These are phyloP conservation scores for Colletotrichum truncatum DNA, from an alignment of 2,329 filamentous ascomycete species.

Conservation along the genomic window DNA sequence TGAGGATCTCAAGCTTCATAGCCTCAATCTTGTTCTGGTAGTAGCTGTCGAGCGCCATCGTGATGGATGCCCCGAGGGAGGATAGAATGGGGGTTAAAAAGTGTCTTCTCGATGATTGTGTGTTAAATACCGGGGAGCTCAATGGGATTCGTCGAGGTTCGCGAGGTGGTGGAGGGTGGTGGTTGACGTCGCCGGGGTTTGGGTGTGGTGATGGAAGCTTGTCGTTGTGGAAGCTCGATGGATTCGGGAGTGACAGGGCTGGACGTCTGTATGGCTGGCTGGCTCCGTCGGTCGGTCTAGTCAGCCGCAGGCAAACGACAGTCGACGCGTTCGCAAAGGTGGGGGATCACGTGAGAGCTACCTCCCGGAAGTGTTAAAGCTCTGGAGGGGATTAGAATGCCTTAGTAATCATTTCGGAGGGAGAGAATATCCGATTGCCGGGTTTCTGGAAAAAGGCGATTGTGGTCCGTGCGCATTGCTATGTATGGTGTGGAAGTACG, in stretches of 20 bases:
- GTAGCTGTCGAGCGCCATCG: slow-evolving; percentile 98
- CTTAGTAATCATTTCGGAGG: background rate
- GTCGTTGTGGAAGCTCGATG: slow-evolving; percentile 30
- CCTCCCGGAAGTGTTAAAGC: slow-evolving; percentile 12
- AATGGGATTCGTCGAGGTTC: slow-evolving; percentile 15
- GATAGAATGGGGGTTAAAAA: background rate
- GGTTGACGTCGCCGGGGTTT: slow-evolving; percentile 19
- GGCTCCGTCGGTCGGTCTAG: slow-evolving; percentile 22
- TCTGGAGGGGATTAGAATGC: too few relatives aligned
- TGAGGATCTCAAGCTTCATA: slow-evolving; percentile 99
- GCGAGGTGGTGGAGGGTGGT: slow-evolving; percentile 16
- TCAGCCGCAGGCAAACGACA: slow-evolving; percentile 33
- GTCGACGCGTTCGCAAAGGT: slow-evolving; percentile 29
- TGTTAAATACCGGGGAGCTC: background rate
- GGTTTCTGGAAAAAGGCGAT: background rate
- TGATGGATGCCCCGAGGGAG: slow-evolving; percentile 48
- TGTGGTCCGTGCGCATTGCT: slow-evolving; percentile 6
- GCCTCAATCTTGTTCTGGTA: slow-evolving; percentile 99
- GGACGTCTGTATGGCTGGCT: slow-evolving; percentile 24
- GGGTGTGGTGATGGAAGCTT: slow-evolving; percentile 29
- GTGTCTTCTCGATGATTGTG: background rate
- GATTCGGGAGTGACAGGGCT: slow-evolving; percentile 30
- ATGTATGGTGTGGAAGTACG: background rate
- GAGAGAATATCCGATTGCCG: background rate
- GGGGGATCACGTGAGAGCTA: slow-evolving; percentile 9